phyloP scores from a whole-genome alignment of 257 asterid genomes.

The Scutellaria galericulata region DNA sequence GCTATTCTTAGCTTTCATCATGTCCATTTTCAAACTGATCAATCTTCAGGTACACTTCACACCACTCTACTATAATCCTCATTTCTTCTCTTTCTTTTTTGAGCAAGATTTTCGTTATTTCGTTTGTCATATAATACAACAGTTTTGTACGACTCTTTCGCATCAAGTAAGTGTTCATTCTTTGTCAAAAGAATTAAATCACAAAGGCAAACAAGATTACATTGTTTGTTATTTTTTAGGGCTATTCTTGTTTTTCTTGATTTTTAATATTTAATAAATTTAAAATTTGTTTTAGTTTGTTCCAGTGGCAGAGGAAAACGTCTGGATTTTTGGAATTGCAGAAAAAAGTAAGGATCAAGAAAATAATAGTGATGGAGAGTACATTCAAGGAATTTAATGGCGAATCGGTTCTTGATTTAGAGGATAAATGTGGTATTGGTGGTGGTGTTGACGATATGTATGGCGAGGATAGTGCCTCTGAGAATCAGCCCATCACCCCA shows the following conservation, averaged over 20 bases:
- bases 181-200: too few relatives aligned
- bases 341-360: slow-evolving; percentile 35
- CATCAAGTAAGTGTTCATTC: too few relatives aligned
- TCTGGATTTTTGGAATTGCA: slow-evolving; percentile 29
- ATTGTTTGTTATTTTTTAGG: slow-evolving; percentile 1
- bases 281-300: slow-evolving; percentile 39
- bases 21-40: slow-evolving; percentile 44
- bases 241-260: slow-evolving; percentile 18
- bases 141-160: too few relatives aligned
- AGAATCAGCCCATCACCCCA: slow-evolving; percentile 84
- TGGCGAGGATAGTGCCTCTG: slow-evolving; percentile 90
- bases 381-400: slow-evolving; percentile 62
- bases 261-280: not conserved
- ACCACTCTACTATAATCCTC: not conserved
- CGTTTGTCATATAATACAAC: slow-evolving; percentile 8
- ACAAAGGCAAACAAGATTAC: too few relatives aligned
- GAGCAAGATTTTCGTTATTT: not conserved
- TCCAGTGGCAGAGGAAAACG: slow-evolving; percentile 49
- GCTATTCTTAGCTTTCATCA: slow-evolving; percentile 45
- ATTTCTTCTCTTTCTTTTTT: not conserved
- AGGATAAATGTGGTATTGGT: slow-evolving; percentile 63
- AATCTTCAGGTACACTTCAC: slow-evolving; percentile 39
- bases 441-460: slow-evolving; percentile 88
- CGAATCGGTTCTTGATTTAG: slow-evolving; percentile 67
- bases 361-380: slow-evolving; percentile 56